A percentile compares a stretch with the other conserved stretches of the same genome.
Conservation (phyloP, 306 rosid species). For the Citrullus colocynthis region DNA sequence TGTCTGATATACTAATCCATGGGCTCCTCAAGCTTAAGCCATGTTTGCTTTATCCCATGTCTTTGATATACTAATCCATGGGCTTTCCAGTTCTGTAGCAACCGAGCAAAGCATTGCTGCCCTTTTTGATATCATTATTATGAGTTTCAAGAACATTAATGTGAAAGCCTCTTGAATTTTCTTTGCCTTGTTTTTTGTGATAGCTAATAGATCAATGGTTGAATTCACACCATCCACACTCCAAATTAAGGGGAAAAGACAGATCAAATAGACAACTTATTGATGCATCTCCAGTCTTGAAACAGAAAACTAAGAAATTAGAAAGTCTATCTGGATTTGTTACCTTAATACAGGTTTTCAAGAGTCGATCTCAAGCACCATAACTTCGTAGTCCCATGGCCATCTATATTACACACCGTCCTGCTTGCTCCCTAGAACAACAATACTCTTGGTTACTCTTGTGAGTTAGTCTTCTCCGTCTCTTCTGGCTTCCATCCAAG, state of each 20-base stretch:
- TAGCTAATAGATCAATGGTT: too few relatives aligned
- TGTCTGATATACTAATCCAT: too few relatives aligned
- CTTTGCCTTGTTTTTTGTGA: too few relatives aligned
- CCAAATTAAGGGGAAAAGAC: neutral
- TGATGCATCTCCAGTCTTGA: neutral
- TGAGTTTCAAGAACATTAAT: too few relatives aligned
- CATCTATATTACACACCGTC: neutral
- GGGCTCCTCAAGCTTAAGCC: too few relatives aligned
- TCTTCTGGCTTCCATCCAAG: neutral
- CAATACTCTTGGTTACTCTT: neutral
- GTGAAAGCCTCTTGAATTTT: too few relatives aligned
- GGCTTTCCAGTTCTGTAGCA: too few relatives aligned
- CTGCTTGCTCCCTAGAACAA: neutral
- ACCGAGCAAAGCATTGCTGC: too few relatives aligned
- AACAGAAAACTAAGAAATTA: neutral
- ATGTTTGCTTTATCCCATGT: too few relatives aligned
- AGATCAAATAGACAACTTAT: neutral
- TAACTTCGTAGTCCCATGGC: neutral
- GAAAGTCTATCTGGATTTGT: neutral
- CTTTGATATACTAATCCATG: too few relatives aligned
- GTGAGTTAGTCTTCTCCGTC: neutral
- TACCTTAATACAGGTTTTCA: neutral
- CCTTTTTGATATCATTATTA: too few relatives aligned
- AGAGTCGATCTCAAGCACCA: neutral
- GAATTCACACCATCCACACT: neutral